phyloP scores from a whole-genome alignment of 176 grass and related monocot species.

The Tillandsia fasciculata region DNA sequence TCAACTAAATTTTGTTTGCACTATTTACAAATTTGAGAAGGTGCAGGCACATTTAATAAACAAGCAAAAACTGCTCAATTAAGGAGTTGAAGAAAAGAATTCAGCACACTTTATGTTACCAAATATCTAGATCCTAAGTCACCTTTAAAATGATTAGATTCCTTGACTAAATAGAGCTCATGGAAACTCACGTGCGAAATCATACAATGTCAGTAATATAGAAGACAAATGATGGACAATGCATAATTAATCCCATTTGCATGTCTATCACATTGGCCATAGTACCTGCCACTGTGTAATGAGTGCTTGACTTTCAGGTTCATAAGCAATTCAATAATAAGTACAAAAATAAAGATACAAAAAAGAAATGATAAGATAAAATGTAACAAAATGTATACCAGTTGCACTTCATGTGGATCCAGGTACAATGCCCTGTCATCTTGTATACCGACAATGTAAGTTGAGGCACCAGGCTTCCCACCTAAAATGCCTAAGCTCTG shows the following conservation, averaged over 20 bases:
- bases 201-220: neutral
- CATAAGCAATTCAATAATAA: neutral
- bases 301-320: neutral
- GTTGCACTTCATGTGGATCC: constrained; percentile 87
- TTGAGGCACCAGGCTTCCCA: constrained; percentile 90
- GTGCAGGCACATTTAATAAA: neutral
- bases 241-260: neutral
- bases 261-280: neutral
- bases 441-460: constrained; percentile 90
- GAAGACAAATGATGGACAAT: neutral
- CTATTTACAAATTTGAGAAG: no score
- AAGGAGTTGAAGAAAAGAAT: neutral
- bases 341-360: neutral
- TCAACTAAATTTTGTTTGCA: no score
- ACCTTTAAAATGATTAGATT: neutral
- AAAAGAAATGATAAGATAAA: neutral
- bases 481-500: constrained; percentile 97
- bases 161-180: neutral
- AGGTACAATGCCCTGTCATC: constrained; percentile 87
- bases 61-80: neutral
- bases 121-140: neutral
- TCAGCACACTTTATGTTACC: neutral
- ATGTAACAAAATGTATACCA: constrained; percentile 30
- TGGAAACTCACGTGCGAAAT: neutral
- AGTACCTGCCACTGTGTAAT: neutral